These are phyloP conservation scores for Dendrobium chrysotoxum DNA, from an alignment of 106 monocot species.

Conservation along the genomic window DNA sequence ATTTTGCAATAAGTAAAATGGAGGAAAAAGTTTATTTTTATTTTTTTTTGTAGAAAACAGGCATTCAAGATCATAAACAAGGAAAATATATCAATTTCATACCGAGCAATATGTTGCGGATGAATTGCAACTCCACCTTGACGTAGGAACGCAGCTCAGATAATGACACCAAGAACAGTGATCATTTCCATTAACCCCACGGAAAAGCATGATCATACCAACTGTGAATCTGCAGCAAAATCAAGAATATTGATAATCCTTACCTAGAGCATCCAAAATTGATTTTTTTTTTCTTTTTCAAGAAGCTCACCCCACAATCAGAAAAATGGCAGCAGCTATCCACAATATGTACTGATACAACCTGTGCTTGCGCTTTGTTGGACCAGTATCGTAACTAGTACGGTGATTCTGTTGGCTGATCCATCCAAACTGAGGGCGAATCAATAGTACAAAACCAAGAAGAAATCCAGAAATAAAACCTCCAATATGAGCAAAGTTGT, in stretches of 20 bases:
- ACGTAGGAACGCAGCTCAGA: slow-evolving; percentile 50
- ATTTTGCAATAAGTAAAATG: too few relatives aligned
- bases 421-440: slow-evolving; percentile 61
- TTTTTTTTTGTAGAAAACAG: neutral
- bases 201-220: slow-evolving; percentile 41
- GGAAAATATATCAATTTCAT: neutral
- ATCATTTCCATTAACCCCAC: slow-evolving; percentile 44
- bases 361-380: slow-evolving; percentile 40
- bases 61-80: neutral
- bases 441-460: slow-evolving; percentile 63
- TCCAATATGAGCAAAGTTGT: slow-evolving; percentile 77
- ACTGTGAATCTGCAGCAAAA: slow-evolving; percentile 33
- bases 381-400: slow-evolving; percentile 21
- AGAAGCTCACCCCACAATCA: slow-evolving; percentile 32
- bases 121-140: slow-evolving; percentile 41
- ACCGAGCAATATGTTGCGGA: slow-evolving; percentile 9
- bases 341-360: slow-evolving; percentile 48
- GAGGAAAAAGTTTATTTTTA: too few relatives aligned
- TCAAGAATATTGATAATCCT: neutral
- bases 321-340: slow-evolving; percentile 24
- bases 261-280: neutral
- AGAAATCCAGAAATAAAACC: slow-evolving; percentile 66
- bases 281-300: neutral
- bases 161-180: slow-evolving; percentile 56
- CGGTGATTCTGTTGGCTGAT: slow-evolving; percentile 33